Percentiles rank a stretch among this genome's conserved stretches.
phyloP scores from a whole-genome alignment of 1,139 yeast genomes.

The Pichia kudriavzevii region DNA sequence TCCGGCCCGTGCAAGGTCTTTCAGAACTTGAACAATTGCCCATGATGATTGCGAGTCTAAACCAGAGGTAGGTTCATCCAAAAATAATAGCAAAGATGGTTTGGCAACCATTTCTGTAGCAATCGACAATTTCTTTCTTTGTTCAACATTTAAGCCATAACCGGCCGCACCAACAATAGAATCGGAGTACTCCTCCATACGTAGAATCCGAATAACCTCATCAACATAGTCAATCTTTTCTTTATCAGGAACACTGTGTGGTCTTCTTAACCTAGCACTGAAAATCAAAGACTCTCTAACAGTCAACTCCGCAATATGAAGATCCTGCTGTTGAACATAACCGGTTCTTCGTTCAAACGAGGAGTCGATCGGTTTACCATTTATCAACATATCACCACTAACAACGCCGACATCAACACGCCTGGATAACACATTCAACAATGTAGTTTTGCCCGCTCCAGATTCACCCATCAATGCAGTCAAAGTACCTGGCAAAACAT shows the following conservation, averaged over 20 bases:
- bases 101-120: constrained; percentile 48
- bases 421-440: constrained; percentile 49
- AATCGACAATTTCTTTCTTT: constrained; percentile 30
- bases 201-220: constrained; percentile 38
- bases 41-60: constrained; percentile 46
- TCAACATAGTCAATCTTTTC: constrained; percentile 45
- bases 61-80: constrained; percentile 49
- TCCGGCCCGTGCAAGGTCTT: constrained; percentile 39
- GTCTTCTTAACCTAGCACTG: constrained; percentile 46
- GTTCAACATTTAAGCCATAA: constrained; percentile 52
- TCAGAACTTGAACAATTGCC: constrained; percentile 39
- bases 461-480: constrained; percentile 64
- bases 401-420: constrained; percentile 43
- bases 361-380: constrained; percentile 36
- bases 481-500: constrained; percentile 47
- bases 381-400: constrained; percentile 47
- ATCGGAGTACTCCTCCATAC: constrained; percentile 45
- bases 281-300: constrained; percentile 45
- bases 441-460: constrained; percentile 64
- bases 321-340: constrained; percentile 52
- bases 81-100: constrained; percentile 39
- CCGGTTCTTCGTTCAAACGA: constrained; percentile 48
- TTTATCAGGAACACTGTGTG: constrained; percentile 34
- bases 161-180: constrained; percentile 47
- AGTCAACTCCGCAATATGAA: constrained; percentile 42